Percentiles rank a stretch among this genome's conserved stretches.
Conservation (phyloP, 768 basidiomycete species). For the Neoboletus brunneissimus region DNA sequence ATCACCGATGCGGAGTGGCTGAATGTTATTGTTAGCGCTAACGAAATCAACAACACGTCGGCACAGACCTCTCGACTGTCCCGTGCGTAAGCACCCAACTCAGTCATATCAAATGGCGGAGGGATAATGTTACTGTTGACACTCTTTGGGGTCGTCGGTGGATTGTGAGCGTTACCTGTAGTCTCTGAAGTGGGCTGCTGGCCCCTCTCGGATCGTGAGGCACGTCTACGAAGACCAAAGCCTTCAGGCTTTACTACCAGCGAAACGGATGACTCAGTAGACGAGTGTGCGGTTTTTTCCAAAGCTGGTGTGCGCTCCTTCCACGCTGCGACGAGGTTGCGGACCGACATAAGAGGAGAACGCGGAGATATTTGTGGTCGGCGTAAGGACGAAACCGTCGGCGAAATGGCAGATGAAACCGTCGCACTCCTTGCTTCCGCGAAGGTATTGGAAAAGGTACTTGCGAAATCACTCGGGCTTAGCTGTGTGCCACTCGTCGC, state of each 20-base stretch:
- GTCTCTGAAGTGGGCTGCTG: constrained; percentile 16
- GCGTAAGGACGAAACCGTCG: constrained; percentile 52
- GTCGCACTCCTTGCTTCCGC: constrained; percentile 35
- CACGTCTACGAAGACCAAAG: constrained; percentile 35
- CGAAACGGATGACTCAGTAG: constrained; percentile 40
- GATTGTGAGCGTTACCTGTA: constrained; percentile 5
- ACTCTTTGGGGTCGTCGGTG: constrained; percentile 29
- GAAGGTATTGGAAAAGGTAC: constrained; percentile 38
- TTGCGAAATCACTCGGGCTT: constrained; percentile 37
- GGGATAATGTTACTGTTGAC: constrained; percentile 36
- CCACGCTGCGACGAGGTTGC: constrained; percentile 78
- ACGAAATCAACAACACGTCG: not conserved
- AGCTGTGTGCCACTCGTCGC: constrained; percentile 32
- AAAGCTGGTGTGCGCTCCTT: constrained; percentile 65
- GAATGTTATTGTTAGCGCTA: constrained; percentile 10
- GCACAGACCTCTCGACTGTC: constrained; percentile 43
- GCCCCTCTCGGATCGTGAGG: constrained; percentile 25
- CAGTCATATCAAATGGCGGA: constrained; percentile 46
- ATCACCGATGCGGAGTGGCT: constrained; percentile 84
- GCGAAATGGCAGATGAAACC: constrained; percentile 31
- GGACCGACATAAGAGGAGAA: constrained; percentile 69
- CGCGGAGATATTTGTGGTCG: constrained; percentile 65
- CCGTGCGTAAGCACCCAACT: constrained; percentile 42
- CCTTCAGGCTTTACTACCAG: constrained; percentile 31
- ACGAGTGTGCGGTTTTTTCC: constrained; percentile 31